Conservation (phyloP, 2,329 filamentous ascomycete species). For the Aureobasidium mangrovei region DNA sequence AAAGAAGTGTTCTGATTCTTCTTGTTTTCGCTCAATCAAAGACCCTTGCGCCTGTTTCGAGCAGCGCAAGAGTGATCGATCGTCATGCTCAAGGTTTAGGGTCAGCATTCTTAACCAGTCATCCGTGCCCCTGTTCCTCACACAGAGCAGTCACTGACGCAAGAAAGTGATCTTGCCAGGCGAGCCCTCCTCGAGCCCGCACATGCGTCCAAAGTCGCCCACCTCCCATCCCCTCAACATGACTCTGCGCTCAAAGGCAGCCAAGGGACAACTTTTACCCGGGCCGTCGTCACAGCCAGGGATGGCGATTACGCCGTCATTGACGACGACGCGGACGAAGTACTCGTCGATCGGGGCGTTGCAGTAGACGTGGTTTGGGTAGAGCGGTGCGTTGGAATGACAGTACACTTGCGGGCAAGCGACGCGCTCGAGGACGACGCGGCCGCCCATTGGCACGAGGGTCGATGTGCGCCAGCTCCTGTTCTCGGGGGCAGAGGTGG, state of each 20-base stretch:
- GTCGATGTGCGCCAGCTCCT: constrained; percentile 48
- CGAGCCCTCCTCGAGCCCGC: constrained; percentile 36
- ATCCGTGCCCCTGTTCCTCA: no score
- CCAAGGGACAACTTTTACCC: constrained; percentile 40
- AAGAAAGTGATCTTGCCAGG: constrained; percentile 41
- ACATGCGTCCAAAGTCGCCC: constrained; percentile 41
- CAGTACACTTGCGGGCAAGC: constrained; percentile 29
- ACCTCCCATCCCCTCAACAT: constrained; percentile 33
- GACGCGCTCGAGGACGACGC: constrained; percentile 47
- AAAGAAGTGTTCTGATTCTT: no score
- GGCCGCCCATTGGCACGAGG: constrained; percentile 49
- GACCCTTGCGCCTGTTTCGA: no score
- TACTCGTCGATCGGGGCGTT: constrained; percentile 19
- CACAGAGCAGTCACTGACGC: constrained; percentile 29
- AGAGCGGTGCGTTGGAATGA: constrained; percentile 21
- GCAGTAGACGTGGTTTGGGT: constrained; percentile 26
- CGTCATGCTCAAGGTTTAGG: no score
- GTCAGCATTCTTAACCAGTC: no score
- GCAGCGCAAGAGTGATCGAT: no score
- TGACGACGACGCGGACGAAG: constrained; percentile 48
- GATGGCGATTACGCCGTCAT: constrained; percentile 46
- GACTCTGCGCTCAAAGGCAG: constrained; percentile 36
- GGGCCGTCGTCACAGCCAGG: constrained; percentile 41
- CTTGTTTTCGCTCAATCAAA: no score
- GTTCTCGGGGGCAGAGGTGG: constrained; percentile 34